A percentile compares a stretch with the other conserved stretches of the same genome.
Conservation (phyloP, 2,329 filamentous ascomycete species). For the Nothopassalora personata region DNA sequence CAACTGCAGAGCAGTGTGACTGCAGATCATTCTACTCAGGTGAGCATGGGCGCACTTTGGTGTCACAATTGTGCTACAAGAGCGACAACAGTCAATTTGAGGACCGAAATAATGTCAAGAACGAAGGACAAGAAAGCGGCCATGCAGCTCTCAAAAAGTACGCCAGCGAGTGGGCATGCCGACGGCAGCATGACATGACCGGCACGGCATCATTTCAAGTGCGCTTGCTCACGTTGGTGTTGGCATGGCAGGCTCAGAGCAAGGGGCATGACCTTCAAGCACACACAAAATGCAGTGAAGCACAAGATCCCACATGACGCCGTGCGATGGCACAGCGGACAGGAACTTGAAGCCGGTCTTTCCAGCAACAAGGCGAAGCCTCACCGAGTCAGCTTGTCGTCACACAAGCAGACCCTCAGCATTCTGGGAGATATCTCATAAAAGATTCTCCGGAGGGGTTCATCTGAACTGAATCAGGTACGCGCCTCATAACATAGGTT, state of each 20-base stretch:
- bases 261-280: neutral
- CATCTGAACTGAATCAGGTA: constrained; percentile 2
- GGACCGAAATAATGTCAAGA: too few species aligned
- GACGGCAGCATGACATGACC: too few species aligned
- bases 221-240: too few species aligned
- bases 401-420: constrained; percentile 2
- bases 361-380: constrained; percentile 2
- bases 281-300: neutral
- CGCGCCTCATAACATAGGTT: neutral
- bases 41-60: too few species aligned
- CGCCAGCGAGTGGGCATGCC: too few species aligned
- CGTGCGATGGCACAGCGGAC: neutral
- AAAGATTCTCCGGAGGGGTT: neutral
- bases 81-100: too few species aligned
- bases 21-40: too few species aligned
- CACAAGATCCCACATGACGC: neutral
- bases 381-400: neutral
- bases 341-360: neutral
- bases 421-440: neutral
- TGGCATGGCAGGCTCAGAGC: neutral
- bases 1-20: too few species aligned
- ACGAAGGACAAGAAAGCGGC: too few species aligned
- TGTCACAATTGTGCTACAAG: too few species aligned
- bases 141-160: too few species aligned
- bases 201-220: too few species aligned